Evolutionary conservation across 495 filamentous ascomycete genomes (phyloP).

Genomic region (Aspergillus bertholletiae): DNA sequence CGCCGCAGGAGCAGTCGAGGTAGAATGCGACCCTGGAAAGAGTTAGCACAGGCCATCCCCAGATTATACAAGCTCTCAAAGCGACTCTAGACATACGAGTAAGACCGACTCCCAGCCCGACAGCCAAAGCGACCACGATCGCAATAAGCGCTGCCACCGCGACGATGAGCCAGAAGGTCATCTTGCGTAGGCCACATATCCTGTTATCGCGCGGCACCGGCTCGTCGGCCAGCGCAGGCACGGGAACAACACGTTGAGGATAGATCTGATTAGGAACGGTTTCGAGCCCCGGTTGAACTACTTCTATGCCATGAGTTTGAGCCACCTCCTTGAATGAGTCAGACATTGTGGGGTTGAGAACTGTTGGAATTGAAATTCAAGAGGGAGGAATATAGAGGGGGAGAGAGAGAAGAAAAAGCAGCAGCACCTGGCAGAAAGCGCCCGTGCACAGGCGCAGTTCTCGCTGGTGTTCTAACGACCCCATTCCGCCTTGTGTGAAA

Average conservation of each 20-base stretch:
- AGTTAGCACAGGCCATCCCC: not conserved
- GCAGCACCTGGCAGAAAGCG: no score
- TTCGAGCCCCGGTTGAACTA: not conserved
- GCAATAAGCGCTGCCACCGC: not conserved
- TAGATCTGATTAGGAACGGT: not conserved
- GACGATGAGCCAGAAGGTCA: not conserved
- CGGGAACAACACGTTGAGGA: not conserved
- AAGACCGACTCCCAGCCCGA: slow-evolving; percentile 9
- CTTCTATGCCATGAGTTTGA: not conserved
- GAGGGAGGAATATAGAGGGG: no score
- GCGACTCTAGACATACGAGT: slow-evolving; percentile 1
- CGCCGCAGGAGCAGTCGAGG: not conserved
- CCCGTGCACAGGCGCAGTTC: no score
- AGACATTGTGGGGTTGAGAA: not conserved
- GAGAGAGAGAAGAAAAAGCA: no score
- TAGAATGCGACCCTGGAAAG: not conserved
- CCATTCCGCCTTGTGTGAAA: no score
- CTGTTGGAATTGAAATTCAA: no score
- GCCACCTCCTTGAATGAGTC: not conserved
- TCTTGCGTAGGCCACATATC: not conserved
- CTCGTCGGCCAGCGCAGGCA: not conserved
- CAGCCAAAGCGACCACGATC: slow-evolving; percentile 2
- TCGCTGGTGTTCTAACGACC: no score
- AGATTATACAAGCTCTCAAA: not conserved
- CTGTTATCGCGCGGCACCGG: not conserved